Evolutionary conservation across 2,329 filamentous ascomycete species (phyloP).

Genomic region (Microcera coccophila): DNA sequence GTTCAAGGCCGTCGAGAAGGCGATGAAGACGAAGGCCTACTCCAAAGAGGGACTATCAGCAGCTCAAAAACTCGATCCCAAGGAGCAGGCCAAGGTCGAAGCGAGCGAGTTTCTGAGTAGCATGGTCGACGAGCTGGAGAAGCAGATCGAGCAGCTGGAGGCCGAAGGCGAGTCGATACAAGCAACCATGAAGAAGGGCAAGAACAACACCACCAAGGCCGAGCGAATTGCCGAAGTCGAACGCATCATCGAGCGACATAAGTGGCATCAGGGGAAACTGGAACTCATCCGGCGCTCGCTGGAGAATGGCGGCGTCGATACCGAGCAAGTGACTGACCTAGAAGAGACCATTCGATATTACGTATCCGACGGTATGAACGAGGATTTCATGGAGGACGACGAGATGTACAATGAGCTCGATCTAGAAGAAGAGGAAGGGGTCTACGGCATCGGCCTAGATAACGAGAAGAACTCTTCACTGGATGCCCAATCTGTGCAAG

Average conservation of each 20-base stretch:
- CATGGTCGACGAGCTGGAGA: slow-evolving; percentile 89
- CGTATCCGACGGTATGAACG: slow-evolving; percentile 80
- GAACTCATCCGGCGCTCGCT: slow-evolving; percentile 85
- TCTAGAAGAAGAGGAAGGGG: slow-evolving; percentile 85
- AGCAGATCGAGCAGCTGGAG: slow-evolving; percentile 88
- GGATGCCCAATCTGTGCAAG: slow-evolving; percentile 87
- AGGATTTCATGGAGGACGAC: slow-evolving; percentile 92
- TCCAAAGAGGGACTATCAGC: slow-evolving; percentile 95
- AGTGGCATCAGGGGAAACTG: slow-evolving; percentile 91
- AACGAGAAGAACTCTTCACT: slow-evolving; percentile 90
- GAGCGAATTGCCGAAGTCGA: slow-evolving; percentile 88
- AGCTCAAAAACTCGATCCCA: slow-evolving; percentile 91
- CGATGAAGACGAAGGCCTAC: slow-evolving; percentile 99
- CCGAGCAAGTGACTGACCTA: slow-evolving; percentile 79
- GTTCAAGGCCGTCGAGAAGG: slow-evolving; percentile 99
- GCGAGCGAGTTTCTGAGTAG: slow-evolving; percentile 78
- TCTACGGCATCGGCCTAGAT: slow-evolving; percentile 75
- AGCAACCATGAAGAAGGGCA: slow-evolving; percentile 90
- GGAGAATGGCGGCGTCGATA: slow-evolving; percentile 88
- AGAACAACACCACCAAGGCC: slow-evolving; percentile 76
- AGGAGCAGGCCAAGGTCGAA: slow-evolving; percentile 91
- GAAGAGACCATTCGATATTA: slow-evolving; percentile 95
- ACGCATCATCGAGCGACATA: slow-evolving; percentile 80
- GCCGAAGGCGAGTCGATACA: slow-evolving; percentile 85
- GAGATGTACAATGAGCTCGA: slow-evolving; percentile 92